Evolutionary conservation across 257 asterid genomes (phyloP), one percentile per base, ranked within the genome.

Genomic region (Mentha longifolia): DNA sequence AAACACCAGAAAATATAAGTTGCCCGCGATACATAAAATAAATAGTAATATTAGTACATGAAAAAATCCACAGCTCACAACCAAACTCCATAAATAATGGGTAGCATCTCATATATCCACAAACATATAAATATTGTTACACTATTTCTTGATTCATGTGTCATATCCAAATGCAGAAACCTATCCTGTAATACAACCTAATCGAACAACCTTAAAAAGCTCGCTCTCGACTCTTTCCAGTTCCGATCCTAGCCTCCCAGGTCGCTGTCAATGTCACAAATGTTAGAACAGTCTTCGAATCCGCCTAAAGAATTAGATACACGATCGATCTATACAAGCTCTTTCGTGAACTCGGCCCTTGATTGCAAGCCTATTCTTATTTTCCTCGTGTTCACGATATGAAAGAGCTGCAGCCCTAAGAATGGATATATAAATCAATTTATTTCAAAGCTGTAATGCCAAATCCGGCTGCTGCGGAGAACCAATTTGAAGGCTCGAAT

Each of bases 391-490:
- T 61, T 49, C 12, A 25, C 45, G 70, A 63, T 68, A 62, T 46
- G n/a, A n/a, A 68, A 20, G 35, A 58, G 74, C 73, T 54, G 74
- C 76, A 74, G 71, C 78, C 78, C 67, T 74, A 68, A 70, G 37
- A 73, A 61, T 63, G 58, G 69, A 58, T 7, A n/a, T n/a, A n/a
- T n/a, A 51, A 78, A 47, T 68, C 70, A 42, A 70, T 20, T 49
- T 35, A 35, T 35, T 50, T 79, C 88, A 91, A n/a, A 91, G 97
- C 77, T 94, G 99, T 66, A 91, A 78, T n/a, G 95, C 97, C 79
- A 94, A 83, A 76, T 94, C 97, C 7, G 97, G 97, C 74, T 85
- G 97, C 77, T 81, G 95, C 0, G 98, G 94, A 0, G 95, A 85
- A 71, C 93, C 88, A 45, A 85, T 86, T 68, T 83, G 95, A 71